A percentile compares a stretch with the other conserved stretches of the same genome.
Conservation (phyloP, 495 filamentous ascomycete genomes). For the Penicillium silybi region DNA sequence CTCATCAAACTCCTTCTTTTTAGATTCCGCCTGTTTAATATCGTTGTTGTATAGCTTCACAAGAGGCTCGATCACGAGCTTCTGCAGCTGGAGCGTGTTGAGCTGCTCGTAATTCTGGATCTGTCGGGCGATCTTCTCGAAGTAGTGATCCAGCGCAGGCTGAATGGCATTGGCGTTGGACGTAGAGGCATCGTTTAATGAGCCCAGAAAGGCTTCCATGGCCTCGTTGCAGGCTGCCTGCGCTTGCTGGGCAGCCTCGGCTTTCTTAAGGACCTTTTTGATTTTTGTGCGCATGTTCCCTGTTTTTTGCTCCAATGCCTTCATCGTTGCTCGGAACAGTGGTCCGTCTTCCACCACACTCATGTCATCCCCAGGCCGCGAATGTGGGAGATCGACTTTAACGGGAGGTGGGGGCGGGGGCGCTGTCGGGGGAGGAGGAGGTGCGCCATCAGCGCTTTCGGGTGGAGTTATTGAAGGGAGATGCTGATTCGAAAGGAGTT, state of each 20-base stretch:
- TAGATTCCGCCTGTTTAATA: conserved; percentile 95
- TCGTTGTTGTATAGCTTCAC: conserved; percentile 88
- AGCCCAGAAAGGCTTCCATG: conserved; percentile 76
- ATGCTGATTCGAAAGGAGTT: conserved; percentile 45
- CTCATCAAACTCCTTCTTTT: conserved; percentile 97
- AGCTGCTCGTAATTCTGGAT: conserved; percentile 83
- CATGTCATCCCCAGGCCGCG: conserved; percentile 82
- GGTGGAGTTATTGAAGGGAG: conserved; percentile 63
- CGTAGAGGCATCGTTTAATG: conserved; percentile 78
- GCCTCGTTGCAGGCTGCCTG: conserved; percentile 83
- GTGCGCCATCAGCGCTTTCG: conserved; percentile 42
- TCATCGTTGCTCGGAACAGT: conserved; percentile 94
- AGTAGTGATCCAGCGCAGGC: conserved; percentile 95
- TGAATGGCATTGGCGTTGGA: conserved; percentile 94
- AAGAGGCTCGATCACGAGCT: conserved; percentile 89
- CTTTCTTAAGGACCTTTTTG: conserved; percentile 91
- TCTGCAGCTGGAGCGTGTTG: conserved; percentile 80
- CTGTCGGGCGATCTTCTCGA: conserved; percentile 91
- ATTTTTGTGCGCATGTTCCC: conserved; percentile 89
- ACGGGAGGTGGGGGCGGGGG: conserved; percentile 51
- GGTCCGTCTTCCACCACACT: conserved; percentile 88
- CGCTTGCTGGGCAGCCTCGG: conserved; percentile 77
- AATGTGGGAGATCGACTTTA: conserved; percentile 84
- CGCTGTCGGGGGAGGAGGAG: conserved; percentile 36
- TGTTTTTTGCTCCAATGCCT: conserved; percentile 92